Percentiles rank a stretch among this genome's conserved stretches.
phyloP scores from a whole-genome alignment of 345 rosid species.

The Leavenworthia alabamica region DNA sequence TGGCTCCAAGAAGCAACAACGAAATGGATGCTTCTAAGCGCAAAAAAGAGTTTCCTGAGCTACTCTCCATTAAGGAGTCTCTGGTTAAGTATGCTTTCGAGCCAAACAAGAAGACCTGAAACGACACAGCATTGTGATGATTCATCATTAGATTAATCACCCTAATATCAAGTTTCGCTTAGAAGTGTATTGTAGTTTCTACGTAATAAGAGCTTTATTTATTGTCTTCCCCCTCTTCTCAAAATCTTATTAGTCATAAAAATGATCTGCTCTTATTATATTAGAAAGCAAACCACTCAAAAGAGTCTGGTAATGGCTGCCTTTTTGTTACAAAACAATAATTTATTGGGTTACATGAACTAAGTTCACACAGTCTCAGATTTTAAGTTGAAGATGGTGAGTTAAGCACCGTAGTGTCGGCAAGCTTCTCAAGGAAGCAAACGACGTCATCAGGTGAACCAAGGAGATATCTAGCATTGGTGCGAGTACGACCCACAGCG shows the following conservation, averaged over 20 bases:
- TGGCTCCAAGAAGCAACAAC: slow-evolving; percentile 72
- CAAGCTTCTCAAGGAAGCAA: slow-evolving; percentile 59
- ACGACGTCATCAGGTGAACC: slow-evolving; percentile 78
- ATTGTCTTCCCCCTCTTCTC: not conserved
- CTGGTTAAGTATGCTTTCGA: slow-evolving; percentile 50
- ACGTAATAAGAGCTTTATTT: slow-evolving; percentile 18
- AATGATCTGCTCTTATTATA: slow-evolving; percentile 27
- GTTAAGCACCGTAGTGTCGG: slow-evolving; percentile 28
- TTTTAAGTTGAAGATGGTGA: not conserved
- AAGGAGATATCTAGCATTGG: slow-evolving; percentile 70
- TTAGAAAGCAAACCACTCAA: slow-evolving; percentile 22
- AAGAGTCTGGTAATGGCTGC: slow-evolving; percentile 19
- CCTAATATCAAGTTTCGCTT: not conserved
- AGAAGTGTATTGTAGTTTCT: slow-evolving; percentile 15
- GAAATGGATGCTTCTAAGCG: slow-evolving; percentile 70
- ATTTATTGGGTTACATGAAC: slow-evolving; percentile 21
- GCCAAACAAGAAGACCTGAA: slow-evolving; percentile 46
- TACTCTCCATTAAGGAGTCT: slow-evolving; percentile 60
- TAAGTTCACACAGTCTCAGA: not conserved
- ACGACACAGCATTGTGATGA: slow-evolving; percentile 6
- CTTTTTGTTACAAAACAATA: slow-evolving; percentile 7
- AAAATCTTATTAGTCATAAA: not conserved
- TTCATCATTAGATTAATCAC: slow-evolving; percentile 23
- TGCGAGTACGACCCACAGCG: slow-evolving; percentile 76
- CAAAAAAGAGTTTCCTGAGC: slow-evolving; percentile 64